These are phyloP conservation scores for Lolium multiflorum DNA, from an alignment of 176 grass and related monocot species.

Conservation along the genomic window DNA sequence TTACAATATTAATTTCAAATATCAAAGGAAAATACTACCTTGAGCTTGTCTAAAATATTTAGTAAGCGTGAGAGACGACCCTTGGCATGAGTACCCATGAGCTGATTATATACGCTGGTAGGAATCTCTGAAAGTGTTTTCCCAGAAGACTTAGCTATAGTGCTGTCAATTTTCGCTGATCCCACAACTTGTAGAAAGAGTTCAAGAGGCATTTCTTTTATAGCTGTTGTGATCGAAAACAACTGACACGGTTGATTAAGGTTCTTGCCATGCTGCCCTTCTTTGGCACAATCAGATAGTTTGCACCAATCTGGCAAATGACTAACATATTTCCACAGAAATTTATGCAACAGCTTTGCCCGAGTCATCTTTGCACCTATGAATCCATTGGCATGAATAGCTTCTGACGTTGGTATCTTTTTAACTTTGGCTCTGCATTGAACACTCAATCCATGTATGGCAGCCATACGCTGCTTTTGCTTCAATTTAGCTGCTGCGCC, in stretches of 20 bases:
- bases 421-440: slow-evolving; percentile 52
- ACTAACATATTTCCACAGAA: slow-evolving; percentile 74
- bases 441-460: slow-evolving; percentile 47
- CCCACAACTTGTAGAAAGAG: slow-evolving; percentile 95
- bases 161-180: slow-evolving; percentile 87
- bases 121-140: slow-evolving; percentile 75
- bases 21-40: slow-evolving; percentile 53
- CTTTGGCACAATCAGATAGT: slow-evolving; percentile 44
- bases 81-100: slow-evolving; percentile 70
- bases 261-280: slow-evolving; percentile 46
- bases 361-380: slow-evolving; percentile 84
- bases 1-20: slow-evolving; percentile 18
- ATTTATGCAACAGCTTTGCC: slow-evolving; percentile 83
- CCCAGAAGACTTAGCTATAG: slow-evolving; percentile 41
- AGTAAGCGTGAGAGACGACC: slow-evolving; percentile 74
- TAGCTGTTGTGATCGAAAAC: slow-evolving; percentile 76
- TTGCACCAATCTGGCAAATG: slow-evolving; percentile 59
- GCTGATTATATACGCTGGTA: slow-evolving; percentile 60
- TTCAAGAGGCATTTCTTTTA: slow-evolving; percentile 88
- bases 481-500: slow-evolving; percentile 63
- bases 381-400: slow-evolving; percentile 90
- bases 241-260: slow-evolving; percentile 55
- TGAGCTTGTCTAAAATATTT: slow-evolving; percentile 78
- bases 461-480: slow-evolving; percentile 53
- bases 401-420: slow-evolving; percentile 56